These are phyloP conservation scores for Xylaria intraflava DNA, from an alignment of 495 filamentous ascomycete species.

Conservation along the genomic window DNA sequence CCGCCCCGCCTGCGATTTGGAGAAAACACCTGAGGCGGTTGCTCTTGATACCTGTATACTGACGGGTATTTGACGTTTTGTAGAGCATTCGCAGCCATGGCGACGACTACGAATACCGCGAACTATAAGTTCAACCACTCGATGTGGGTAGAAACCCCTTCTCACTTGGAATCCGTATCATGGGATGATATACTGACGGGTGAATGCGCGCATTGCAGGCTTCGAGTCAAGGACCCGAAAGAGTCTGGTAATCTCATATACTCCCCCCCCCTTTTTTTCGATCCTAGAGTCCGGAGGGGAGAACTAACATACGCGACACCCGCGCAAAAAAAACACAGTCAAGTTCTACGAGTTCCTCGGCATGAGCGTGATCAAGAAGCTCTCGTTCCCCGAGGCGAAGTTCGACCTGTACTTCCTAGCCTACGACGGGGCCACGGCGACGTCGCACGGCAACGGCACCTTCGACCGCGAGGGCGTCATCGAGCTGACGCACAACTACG, in stretches of 20 bases:
- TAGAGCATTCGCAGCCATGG: slow-evolving; percentile 51
- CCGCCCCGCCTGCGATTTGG: neutral
- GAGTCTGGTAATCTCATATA: slow-evolving; percentile 52
- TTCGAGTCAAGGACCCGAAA: slow-evolving; percentile 92
- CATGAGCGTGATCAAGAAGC: slow-evolving; percentile 72
- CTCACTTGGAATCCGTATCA: neutral
- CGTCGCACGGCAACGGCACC: slow-evolving; percentile 55
- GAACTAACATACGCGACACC: no score
- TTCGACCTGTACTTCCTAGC: slow-evolving; percentile 86
- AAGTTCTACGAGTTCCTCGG: slow-evolving; percentile 95
- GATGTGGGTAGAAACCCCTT: slow-evolving; percentile 49
- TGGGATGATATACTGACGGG: neutral
- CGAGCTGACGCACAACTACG: slow-evolving; percentile 96
- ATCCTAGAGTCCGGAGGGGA: no score
- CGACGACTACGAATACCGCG: slow-evolving; percentile 59
- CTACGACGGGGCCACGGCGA: slow-evolving; percentile 59
- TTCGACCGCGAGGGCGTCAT: slow-evolving; percentile 84
- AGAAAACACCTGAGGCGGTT: neutral
- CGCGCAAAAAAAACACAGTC: slow-evolving; percentile 42
- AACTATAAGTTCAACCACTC: slow-evolving; percentile 84
- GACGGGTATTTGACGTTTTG: no score
- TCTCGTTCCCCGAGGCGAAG: slow-evolving; percentile 66
- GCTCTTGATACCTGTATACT: no score
- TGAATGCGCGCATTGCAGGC: slow-evolving; percentile 44
- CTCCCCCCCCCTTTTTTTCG: neutral